Conservation (phyloP, 179 eudicot species). For the Carnegiea gigantea region DNA sequence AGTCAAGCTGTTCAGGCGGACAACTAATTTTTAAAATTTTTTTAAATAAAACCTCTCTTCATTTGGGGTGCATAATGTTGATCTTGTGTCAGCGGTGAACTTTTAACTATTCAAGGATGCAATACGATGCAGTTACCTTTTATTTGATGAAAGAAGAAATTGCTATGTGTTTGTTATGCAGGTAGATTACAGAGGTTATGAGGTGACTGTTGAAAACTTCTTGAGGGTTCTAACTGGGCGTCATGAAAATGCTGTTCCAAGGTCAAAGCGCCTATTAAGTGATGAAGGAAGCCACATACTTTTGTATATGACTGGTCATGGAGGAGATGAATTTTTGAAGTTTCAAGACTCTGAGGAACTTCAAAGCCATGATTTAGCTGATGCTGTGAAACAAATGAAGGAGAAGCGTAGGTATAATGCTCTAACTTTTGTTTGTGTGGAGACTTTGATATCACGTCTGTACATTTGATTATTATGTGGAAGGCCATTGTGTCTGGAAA, state of each 20-base stretch:
- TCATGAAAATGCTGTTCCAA: constrained; percentile 90
- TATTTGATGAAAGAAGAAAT: neutral
- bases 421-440: neutral
- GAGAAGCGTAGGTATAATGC: constrained; percentile 78
- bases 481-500: neutral
- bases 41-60: neutral
- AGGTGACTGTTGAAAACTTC: constrained; percentile 94
- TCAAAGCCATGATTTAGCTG: constrained; percentile 99
- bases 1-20: neutral
- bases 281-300: constrained; percentile 99
- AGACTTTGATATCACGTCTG: neutral
- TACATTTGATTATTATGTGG: constrained; percentile 3
- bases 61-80: neutral
- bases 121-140: constrained; percentile 5
- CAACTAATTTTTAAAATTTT: too few relatives aligned
- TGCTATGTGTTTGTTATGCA: constrained; percentile 28
- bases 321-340: constrained; percentile 96
- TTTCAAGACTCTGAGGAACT: constrained; percentile 98
- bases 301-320: constrained; percentile 97
- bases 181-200: constrained; percentile 99
- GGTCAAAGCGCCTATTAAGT: constrained; percentile 90
- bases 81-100: neutral
- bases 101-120: neutral
- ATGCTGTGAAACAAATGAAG: constrained; percentile 98
- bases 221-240: constrained; percentile 90